Evolutionary conservation across 192 early-diverging fungal genomes (phyloP), one percentile per base, ranked within the genome.

Genomic region (Kickxella alabastrina): DNA sequence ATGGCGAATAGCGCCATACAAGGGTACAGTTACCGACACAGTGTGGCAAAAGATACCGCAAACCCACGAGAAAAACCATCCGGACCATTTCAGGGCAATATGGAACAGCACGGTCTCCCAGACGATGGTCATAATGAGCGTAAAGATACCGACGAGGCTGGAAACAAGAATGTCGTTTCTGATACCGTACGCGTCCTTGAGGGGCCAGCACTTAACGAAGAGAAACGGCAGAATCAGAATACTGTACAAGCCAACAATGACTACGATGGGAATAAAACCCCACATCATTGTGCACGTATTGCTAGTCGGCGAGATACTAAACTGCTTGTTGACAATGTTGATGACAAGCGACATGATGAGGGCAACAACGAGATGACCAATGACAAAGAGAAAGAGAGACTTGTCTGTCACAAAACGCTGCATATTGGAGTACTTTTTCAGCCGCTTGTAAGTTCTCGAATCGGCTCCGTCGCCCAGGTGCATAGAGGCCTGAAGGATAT

Each of bases 101-200:
- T 38, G 13, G 46, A 32, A 19, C 12, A 73, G 41, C 3, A 53
- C 51, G 0, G 40, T 65, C 35, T 73, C 62, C 69, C 69, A 73
- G 8, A 73, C 4, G 24, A 54, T 40, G 0, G 63, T 62, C 27
- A 65, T 28, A 4, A 62, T 31, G 4, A 65, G 42, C 17, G 58
- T 57, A 26, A 63, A 17, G 0, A 15, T 45, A 13, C 69, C 69
- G 23, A 61, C 18, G 2, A 54, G 32, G 15, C 51, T 65, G 12
- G 52, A 73, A 4, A 62, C 43, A 6, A 54, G n/a, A 22, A 73
- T 43, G 21, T 73, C 69, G 54, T 65, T 73, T 22, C 69, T 46
- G 28, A 73, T 73, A 19, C 69, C 69, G 28, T 62, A 73, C 9
- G 69, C 69, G 18, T 73, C 69, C 17, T 61, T 56, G 38, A 73